A percentile compares a stretch with the other conserved stretches of the same genome.
These are phyloP conservation scores for Onygenales sp. DNA, from an alignment of 2,329 filamentous ascomycete species.

Conservation along the genomic window DNA sequence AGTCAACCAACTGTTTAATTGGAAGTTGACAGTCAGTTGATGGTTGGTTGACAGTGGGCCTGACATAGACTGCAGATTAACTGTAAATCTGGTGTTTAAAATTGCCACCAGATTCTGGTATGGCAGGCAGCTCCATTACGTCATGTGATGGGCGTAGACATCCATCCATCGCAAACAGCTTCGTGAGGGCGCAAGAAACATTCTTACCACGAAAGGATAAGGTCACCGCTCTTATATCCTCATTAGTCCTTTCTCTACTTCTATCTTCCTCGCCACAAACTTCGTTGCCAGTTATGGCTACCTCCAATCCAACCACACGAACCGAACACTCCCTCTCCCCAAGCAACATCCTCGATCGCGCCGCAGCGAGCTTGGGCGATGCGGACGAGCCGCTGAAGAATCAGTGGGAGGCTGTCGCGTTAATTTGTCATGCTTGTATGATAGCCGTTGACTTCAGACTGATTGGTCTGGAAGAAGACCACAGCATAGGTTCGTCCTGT, in stretches of 20 bases:
- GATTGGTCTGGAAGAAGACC: slow-evolving; percentile 74
- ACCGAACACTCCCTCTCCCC: slow-evolving; percentile 10
- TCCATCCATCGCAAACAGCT: neutral
- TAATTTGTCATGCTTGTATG: slow-evolving; percentile 80
- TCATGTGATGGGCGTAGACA: neutral
- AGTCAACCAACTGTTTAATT: no score
- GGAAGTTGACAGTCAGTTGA: no score
- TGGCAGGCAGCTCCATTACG: neutral
- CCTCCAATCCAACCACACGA: neutral
- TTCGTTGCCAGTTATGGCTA: neutral
- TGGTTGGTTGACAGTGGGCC: no score
- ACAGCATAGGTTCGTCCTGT: slow-evolving; percentile 51
- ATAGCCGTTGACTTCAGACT: slow-evolving; percentile 69
- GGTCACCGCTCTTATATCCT: neutral
- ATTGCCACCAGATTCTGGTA: no score
- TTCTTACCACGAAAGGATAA: neutral
- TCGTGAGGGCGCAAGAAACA: neutral
- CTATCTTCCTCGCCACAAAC: neutral
- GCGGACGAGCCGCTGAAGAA: slow-evolving; percentile 24
- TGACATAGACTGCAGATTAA: no score
- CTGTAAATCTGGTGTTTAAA: no score
- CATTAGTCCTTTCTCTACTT: neutral
- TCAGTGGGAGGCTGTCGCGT: slow-evolving; percentile 69
- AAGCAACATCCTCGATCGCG: slow-evolving; percentile 24
- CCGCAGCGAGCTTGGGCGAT: slow-evolving; percentile 22